A percentile compares a stretch with the other conserved stretches of the same genome.
Evolutionary conservation across 495 filamentous ascomycete genomes (phyloP).

Genomic region (Immersiella caudata): DNA sequence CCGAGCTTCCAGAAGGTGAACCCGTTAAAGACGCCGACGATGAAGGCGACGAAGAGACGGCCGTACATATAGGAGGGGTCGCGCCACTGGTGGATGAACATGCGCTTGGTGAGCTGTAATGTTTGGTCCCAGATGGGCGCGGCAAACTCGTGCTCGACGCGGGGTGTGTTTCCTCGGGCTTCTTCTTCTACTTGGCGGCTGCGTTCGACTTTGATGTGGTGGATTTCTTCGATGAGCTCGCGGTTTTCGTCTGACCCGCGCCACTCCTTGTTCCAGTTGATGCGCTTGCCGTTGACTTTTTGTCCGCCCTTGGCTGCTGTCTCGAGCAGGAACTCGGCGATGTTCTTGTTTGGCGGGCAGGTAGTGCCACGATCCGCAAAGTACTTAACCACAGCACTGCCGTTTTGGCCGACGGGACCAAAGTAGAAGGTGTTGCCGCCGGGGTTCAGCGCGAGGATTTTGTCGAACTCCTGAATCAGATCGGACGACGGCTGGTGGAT

Average conservation of each 20-base stretch:
- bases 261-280: conserved; percentile 85
- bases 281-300: conserved; percentile 67
- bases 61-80: conserved; percentile 76
- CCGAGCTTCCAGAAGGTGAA: conserved; percentile 85
- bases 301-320: conserved; percentile 71
- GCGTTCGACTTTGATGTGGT: conserved; percentile 55
- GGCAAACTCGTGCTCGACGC: conserved; percentile 38
- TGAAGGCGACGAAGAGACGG: conserved; percentile 56
- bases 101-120: conserved; percentile 55
- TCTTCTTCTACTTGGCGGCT: conserved; percentile 37
- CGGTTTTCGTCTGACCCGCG: conserved; percentile 67
- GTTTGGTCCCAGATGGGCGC: conserved; percentile 47
- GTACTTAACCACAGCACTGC: conserved; percentile 49
- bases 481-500: conserved; percentile 80
- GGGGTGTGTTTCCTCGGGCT: conserved; percentile 5
- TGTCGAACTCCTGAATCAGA: conserved; percentile 77
- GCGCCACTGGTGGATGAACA: conserved; percentile 81
- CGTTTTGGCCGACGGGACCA: conserved; percentile 58
- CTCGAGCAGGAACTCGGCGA: conserved; percentile 86
- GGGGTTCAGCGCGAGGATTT: conserved; percentile 65
- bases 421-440: conserved; percentile 76
- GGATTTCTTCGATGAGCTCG: conserved; percentile 68
- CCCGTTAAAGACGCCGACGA: conserved; percentile 73
- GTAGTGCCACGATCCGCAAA: conserved; percentile 68
- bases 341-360: conserved; percentile 66